Evolutionary conservation across 1,284 basidiomycete genomes (phyloP).

Genomic region (Phellopilus nigrolimitatus): DNA sequence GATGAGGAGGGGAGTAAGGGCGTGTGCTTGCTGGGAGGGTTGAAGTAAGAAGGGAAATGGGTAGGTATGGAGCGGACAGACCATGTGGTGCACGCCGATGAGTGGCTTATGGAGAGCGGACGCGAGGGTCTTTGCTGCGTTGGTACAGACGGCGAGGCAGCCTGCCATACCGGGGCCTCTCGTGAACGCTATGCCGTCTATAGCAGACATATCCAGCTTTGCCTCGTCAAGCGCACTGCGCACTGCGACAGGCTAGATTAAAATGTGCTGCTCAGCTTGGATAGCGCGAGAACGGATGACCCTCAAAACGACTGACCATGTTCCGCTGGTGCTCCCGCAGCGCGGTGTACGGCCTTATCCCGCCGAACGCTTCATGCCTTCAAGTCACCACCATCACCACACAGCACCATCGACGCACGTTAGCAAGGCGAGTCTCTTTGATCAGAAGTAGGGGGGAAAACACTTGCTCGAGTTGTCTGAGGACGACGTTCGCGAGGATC

Average conservation of each 20-base stretch:
- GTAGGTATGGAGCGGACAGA: constrained; percentile 30
- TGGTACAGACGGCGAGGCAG: constrained; percentile 73
- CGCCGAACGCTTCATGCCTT: constrained; percentile 68
- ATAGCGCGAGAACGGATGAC: constrained; percentile 2
- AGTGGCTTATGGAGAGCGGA: constrained; percentile 73
- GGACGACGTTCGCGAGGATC: constrained; percentile 79
- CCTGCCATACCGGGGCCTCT: constrained; percentile 84
- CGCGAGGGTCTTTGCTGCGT: constrained; percentile 78
- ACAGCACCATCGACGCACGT: not conserved
- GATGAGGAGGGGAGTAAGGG: constrained; percentile 80
- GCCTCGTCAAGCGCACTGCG: constrained; percentile 63
- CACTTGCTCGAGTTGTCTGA: constrained; percentile 69
- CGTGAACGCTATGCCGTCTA: constrained; percentile 89
- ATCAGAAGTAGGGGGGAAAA: constrained; percentile 1
- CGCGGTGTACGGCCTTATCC: constrained; percentile 80
- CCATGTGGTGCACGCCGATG: constrained; percentile 94
- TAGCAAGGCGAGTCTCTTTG: no score
- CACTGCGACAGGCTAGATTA: constrained; percentile 67
- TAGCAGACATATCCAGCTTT: constrained; percentile 47
- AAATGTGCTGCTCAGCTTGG: not conserved
- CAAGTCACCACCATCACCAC: not conserved
- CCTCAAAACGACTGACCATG: constrained; percentile 53
- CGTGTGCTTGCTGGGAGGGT: constrained; percentile 82
- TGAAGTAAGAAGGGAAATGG: constrained; percentile 7
- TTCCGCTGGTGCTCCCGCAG: constrained; percentile 72